These are phyloP conservation scores for Meripilus lineatus DNA, from an alignment of 1,284 basidiomycete genomes.

Conservation along the genomic window DNA sequence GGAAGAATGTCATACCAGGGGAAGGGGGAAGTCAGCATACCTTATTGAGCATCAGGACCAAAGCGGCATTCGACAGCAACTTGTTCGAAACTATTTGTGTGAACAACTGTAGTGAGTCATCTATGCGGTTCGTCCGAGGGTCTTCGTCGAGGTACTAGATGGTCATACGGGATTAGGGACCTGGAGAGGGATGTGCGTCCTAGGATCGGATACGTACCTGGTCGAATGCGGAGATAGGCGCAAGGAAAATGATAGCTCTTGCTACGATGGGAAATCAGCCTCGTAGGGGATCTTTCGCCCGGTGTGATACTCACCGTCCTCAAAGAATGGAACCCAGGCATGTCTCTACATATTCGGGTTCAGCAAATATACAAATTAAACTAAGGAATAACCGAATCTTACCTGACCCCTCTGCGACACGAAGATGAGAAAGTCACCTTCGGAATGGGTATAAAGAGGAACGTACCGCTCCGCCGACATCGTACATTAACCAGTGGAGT, in stretches of 20 bases:
- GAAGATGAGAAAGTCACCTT: conserved; percentile 1
- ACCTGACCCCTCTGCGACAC: conserved; percentile 47
- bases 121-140: conserved; percentile 67
- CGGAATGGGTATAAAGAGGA: conserved; percentile 3
- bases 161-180: conserved; percentile 3
- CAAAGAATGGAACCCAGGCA: conserved; percentile 78
- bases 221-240: conserved; percentile 79
- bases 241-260: conserved; percentile 70
- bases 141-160: conserved; percentile 76
- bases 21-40: conserved; percentile 26
- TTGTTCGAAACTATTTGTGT: conserved; percentile 69
- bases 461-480: conserved; percentile 75
- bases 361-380: conserved; percentile 3
- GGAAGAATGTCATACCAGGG: background rate
- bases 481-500: conserved; percentile 73
- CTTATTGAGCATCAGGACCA: conserved; percentile 77
- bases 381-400: conserved; percentile 20
- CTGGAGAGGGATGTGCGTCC: conserved; percentile 9
- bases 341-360: conserved; percentile 47
- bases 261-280: conserved; percentile 33
- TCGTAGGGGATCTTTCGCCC: too few relatives aligned
- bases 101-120: conserved; percentile 76
- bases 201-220: conserved; percentile 41
- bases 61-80: conserved; percentile 63
- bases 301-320: conserved; percentile 55